A percentile compares a stretch with the other conserved stretches of the same genome.
phyloP scores from a whole-genome alignment of 176 grass and related monocot genomes.

The Guadua angustifolia region DNA sequence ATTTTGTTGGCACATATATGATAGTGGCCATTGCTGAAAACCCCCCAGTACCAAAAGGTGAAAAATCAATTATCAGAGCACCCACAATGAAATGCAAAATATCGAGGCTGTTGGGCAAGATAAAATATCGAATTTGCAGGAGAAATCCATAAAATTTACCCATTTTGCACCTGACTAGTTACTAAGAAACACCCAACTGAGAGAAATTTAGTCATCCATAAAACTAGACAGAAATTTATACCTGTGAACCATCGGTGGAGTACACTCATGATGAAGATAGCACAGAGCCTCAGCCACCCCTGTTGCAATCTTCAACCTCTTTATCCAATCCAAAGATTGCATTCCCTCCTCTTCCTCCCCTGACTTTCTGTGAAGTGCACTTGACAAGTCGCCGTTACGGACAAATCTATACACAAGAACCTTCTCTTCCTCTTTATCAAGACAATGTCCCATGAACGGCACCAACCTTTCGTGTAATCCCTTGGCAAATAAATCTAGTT shows the following conservation, averaged over 20 bases:
- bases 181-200: background rate
- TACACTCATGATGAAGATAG: conserved; percentile 93
- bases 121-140: background rate
- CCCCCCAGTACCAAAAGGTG: conserved; percentile 1
- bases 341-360: conserved; percentile 78
- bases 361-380: conserved; percentile 69
- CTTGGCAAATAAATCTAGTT: conserved; percentile 83
- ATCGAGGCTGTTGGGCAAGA: background rate
- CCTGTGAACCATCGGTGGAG: conserved; percentile 94
- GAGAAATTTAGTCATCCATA: conserved; percentile 22
- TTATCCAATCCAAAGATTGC: conserved; percentile 98
- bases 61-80: conserved; percentile 26
- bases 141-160: background rate
- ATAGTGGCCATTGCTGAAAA: conserved; percentile 20
- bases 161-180: background rate
- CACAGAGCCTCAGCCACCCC: conserved; percentile 90
- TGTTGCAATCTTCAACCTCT: conserved; percentile 97
- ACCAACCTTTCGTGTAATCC: conserved; percentile 74
- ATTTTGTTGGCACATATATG: conserved; percentile 18
- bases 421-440: conserved; percentile 79
- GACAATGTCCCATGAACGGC: conserved; percentile 74
- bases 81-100: conserved; percentile 35
- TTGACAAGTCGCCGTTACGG: conserved; percentile 70
- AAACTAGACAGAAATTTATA: conserved; percentile 51
- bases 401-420: conserved; percentile 88